Conservation (phyloP, 1,139 yeast genomes). For the Debaryomycetaceae sp. region DNA sequence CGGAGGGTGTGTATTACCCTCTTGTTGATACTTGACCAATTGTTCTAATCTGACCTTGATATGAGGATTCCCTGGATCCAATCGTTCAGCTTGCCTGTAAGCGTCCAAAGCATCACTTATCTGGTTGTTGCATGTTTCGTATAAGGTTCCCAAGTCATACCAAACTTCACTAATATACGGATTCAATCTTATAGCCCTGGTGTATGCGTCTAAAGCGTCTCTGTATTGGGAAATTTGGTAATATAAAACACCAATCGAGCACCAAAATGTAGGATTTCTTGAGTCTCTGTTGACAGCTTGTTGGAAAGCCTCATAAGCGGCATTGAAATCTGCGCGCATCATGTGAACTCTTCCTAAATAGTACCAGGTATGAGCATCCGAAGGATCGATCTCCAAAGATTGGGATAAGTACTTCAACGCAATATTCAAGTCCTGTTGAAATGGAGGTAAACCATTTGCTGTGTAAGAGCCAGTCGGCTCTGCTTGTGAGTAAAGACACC, state of each 20-base stretch:
- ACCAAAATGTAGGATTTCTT: constrained; percentile 97
- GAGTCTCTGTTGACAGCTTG: constrained; percentile 97
- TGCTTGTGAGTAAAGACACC: constrained; percentile 91
- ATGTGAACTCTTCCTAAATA: constrained; percentile 94
- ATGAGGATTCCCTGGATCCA: constrained; percentile 93
- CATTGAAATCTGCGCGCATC: constrained; percentile 92
- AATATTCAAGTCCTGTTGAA: constrained; percentile 70
- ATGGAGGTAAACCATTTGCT: constrained; percentile 23
- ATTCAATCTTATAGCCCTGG: constrained; percentile 90
- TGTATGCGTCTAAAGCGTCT: constrained; percentile 96
- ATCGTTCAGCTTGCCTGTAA: constrained; percentile 89
- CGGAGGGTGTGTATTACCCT: constrained; percentile 63
- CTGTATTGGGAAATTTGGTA: constrained; percentile 94
- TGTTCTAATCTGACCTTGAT: constrained; percentile 90
- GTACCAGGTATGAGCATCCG: constrained; percentile 97
- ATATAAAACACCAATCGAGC: constrained; percentile 94
- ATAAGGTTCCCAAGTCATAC: constrained; percentile 95
- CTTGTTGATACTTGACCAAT: constrained; percentile 70
- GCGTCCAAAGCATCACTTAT: constrained; percentile 94
- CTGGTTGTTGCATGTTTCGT: constrained; percentile 96
- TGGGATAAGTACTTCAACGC: constrained; percentile 82
- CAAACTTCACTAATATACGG: constrained; percentile 97
- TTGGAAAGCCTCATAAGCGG: constrained; percentile 97
- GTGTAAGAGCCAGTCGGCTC: constrained; percentile 25
- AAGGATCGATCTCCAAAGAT: constrained; percentile 81